Conservation (phyloP, 306 rosid species). For the Psophocarpus tetragonolobus region DNA sequence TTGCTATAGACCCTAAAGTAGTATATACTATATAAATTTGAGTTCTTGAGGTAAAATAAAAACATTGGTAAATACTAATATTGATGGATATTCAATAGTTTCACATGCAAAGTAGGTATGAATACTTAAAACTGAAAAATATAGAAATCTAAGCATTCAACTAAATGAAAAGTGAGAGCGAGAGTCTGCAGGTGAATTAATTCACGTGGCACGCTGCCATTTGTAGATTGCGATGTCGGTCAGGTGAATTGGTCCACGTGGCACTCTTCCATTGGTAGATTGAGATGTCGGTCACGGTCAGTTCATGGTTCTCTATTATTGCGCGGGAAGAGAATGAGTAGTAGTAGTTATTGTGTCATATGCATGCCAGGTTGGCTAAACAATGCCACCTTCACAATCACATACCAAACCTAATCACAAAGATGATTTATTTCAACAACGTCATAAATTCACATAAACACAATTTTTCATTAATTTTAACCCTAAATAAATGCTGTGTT, state of each 20-base stretch:
- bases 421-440: background rate
- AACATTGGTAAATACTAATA: background rate
- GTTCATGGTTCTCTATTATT: background rate
- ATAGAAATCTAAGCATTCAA: background rate
- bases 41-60: background rate
- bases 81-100: background rate
- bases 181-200: background rate
- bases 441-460: background rate
- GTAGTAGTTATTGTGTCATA: constrained; percentile 14
- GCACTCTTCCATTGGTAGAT: background rate
- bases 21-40: background rate
- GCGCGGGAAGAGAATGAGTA: background rate
- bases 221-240: background rate
- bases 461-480: background rate
- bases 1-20: too few relatives aligned
- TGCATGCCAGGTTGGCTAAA: constrained; percentile 24
- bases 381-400: constrained; percentile 15
- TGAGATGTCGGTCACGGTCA: background rate
- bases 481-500: background rate
- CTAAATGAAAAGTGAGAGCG: background rate
- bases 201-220: background rate
- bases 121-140: background rate
- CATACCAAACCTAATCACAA: background rate
- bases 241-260: constrained; percentile 2
- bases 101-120: background rate